A percentile compares a stretch with the other conserved stretches of the same genome.
Evolutionary conservation across 1,284 basidiomycete genomes (phyloP).

Genomic region (Cryptococcus maquisensis): DNA sequence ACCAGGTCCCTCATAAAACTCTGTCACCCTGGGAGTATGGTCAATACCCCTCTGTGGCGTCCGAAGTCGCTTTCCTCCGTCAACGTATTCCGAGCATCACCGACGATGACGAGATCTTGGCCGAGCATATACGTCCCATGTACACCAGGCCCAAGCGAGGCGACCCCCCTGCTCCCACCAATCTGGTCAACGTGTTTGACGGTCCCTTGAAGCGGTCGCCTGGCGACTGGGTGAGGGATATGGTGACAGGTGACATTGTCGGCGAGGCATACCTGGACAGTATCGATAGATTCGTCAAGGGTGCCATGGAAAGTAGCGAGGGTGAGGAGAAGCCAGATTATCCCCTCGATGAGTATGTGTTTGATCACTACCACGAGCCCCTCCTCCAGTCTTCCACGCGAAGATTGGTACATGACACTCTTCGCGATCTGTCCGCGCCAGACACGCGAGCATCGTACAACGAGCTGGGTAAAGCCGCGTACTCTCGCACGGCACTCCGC

Average conservation of each 20-base stretch:
- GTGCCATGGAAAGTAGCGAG: slow-evolving; percentile 27
- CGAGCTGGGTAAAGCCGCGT: slow-evolving; percentile 13
- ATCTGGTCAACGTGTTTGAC: slow-evolving; percentile 36
- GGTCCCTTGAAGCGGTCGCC: slow-evolving; percentile 10
- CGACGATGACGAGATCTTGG: slow-evolving; percentile 23
- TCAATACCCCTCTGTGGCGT: slow-evolving; percentile 29
- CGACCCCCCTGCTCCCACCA: slow-evolving; percentile 1
- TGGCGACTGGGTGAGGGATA: slow-evolving; percentile 27
- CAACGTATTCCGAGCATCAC: slow-evolving; percentile 4
- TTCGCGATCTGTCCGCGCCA: slow-evolving; percentile 4
- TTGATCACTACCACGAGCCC: slow-evolving; percentile 25
- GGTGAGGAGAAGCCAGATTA: neutral
- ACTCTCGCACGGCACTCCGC: slow-evolving; percentile 26
- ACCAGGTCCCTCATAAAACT: slow-evolving; percentile 21
- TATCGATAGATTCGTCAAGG: slow-evolving; percentile 37
- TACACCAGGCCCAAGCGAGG: neutral
- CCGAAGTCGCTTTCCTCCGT: slow-evolving; percentile 17
- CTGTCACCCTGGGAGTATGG: slow-evolving; percentile 31
- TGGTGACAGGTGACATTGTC: slow-evolving; percentile 27
- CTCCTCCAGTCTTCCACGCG: slow-evolving; percentile 15
- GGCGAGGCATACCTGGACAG: slow-evolving; percentile 44
- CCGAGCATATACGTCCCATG: slow-evolving; percentile 29
- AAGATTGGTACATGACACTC: slow-evolving; percentile 7
- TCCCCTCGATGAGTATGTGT: slow-evolving; percentile 28
- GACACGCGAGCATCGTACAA: neutral